These are phyloP conservation scores for Adenanthera pavonina DNA, from an alignment of 306 rosid species.

Conservation along the genomic window DNA sequence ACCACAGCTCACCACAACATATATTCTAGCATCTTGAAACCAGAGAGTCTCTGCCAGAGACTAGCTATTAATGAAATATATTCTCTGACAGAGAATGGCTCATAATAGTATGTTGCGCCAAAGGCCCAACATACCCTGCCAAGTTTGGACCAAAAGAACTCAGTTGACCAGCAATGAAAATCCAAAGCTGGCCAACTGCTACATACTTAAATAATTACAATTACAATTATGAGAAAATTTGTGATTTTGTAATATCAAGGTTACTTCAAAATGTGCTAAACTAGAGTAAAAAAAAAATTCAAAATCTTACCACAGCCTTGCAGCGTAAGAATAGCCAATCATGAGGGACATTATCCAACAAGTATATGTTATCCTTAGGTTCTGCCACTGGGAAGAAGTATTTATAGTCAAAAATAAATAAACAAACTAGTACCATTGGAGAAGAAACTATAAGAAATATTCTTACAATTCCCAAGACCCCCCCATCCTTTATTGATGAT, in stretches of 20 bases:
- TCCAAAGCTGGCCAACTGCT: neutral
- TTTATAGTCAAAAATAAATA: constrained; percentile 34
- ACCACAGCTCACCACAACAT: neutral
- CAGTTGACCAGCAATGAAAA: neutral
- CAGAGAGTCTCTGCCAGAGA: no score
- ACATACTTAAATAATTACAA: neutral
- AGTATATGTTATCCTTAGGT: constrained; percentile 81
- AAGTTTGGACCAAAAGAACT: constrained; percentile 11
- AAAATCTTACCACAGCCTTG: constrained; percentile 96
- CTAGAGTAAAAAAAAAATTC: constrained; percentile 16
- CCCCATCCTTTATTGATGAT: constrained; percentile 99
- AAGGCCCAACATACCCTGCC: constrained; percentile 9
- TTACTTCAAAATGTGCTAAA: constrained; percentile 24
- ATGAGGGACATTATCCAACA: constrained; percentile 91
- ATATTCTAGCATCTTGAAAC: no score
- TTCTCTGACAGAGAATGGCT: no score
- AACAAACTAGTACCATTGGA: constrained; percentile 18
- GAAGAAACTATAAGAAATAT: constrained; percentile 22
- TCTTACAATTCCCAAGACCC: constrained; percentile 94
- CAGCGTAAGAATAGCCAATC: constrained; percentile 97
- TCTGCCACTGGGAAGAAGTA: constrained; percentile 80
- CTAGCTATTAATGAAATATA: no score
- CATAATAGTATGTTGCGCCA: neutral
- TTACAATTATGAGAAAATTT: neutral
- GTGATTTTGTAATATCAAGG: constrained; percentile 21